Conservation (phyloP, 345 rosid genomes). For the Schrenkiella parvula region DNA sequence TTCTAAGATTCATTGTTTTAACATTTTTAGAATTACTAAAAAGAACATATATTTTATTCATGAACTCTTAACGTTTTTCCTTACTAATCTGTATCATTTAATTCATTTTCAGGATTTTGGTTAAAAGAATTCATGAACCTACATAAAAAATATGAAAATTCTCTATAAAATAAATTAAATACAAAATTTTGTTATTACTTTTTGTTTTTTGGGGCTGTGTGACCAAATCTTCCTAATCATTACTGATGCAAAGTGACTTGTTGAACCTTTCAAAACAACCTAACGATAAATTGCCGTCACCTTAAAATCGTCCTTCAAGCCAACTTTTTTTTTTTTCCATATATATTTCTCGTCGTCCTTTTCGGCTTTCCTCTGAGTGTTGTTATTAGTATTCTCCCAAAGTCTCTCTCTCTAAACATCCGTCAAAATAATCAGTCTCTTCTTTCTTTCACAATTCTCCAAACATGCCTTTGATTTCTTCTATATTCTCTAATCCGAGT, state of each 20-base stretch:
- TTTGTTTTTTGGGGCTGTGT: background rate
- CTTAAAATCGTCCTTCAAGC: no score
- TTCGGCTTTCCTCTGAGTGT: constrained; percentile 11
- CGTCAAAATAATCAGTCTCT: constrained; percentile 26
- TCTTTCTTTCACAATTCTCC: background rate
- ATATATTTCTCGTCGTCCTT: background rate
- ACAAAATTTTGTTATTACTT: background rate
- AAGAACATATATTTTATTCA: background rate
- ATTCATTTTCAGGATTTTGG: background rate
- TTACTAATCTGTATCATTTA: background rate
- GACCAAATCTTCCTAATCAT: background rate
- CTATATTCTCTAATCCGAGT: background rate
- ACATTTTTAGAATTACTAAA: background rate
- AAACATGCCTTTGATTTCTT: constrained; percentile 12
- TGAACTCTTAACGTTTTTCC: background rate
- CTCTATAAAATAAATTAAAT: background rate
- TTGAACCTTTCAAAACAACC: constrained; percentile 8
- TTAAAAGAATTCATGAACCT: background rate
- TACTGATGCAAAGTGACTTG: background rate
- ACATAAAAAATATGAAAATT: background rate
- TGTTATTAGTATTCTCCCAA: background rate
- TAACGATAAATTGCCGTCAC: constrained; percentile 14
- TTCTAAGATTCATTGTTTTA: background rate
- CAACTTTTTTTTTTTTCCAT: no score
- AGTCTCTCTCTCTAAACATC: background rate